Evolutionary conservation across 768 basidiomycete genomes (phyloP).

Genomic region (Symmetrospora coprosmae): DNA sequence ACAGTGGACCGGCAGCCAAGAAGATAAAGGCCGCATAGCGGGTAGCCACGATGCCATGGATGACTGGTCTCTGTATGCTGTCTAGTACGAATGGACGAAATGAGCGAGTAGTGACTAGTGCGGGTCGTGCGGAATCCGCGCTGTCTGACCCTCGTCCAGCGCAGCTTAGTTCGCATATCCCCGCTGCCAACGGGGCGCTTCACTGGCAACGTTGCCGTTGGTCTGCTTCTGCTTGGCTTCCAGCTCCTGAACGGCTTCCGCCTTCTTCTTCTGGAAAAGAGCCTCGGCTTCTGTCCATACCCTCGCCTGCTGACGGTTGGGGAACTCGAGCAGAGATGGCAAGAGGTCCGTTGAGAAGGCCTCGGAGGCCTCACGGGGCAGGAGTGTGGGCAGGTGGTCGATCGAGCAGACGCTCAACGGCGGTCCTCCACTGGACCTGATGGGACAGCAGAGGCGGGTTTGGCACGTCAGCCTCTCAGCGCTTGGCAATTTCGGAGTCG

Average conservation of each 20-base stretch:
- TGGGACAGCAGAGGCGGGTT: neutral
- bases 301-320: slow-evolving; percentile 47
- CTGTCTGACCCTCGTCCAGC: no score
- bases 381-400: slow-evolving; percentile 85
- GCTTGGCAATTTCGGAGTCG: no score
- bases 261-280: slow-evolving; percentile 57
- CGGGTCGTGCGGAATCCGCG: no score
- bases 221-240: neutral
- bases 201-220: slow-evolving; percentile 1
- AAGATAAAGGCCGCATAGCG: no score
- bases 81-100: no score
- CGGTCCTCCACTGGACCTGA: slow-evolving; percentile 45
- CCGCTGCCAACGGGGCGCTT: no score
- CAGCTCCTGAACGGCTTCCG: slow-evolving; percentile 31
- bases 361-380: slow-evolving; percentile 91
- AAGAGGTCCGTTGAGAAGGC: slow-evolving; percentile 81
- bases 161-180: no score
- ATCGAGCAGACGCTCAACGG: slow-evolving; percentile 78
- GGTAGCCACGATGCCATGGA: no score
- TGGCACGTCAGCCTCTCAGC: no score
- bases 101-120: no score
- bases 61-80: no score
- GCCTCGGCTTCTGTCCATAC: slow-evolving; percentile 82
- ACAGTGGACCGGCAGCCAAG: no score
- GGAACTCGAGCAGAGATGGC: slow-evolving; percentile 66